phyloP scores from a whole-genome alignment of 345 rosid species.

The Dipteronia dyeriana region DNA sequence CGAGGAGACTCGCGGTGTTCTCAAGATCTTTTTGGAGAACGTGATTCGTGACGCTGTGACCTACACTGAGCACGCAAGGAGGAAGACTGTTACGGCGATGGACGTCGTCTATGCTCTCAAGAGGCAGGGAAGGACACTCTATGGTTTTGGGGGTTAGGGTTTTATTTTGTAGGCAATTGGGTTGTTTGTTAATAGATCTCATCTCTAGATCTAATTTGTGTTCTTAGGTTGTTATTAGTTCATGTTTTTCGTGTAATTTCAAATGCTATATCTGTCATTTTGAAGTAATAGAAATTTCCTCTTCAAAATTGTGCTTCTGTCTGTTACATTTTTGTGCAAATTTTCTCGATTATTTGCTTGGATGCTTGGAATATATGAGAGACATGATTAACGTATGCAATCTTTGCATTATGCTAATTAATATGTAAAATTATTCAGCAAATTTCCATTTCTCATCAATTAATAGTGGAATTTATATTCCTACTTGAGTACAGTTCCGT shows the following conservation, averaged over 20 bases:
- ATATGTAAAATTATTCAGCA: no score
- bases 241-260: neutral
- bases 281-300: neutral
- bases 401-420: no score
- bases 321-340: neutral
- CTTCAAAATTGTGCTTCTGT: neutral
- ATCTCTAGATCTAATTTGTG: conserved; percentile 13
- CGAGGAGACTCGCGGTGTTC: conserved; percentile 55
- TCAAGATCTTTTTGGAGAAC: conserved; percentile 59
- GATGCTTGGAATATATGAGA: neutral
- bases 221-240: neutral
- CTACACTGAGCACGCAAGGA: conserved; percentile 47
- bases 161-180: no score
- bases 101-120: conserved; percentile 46
- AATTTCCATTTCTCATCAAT: no score
- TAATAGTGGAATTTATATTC: no score
- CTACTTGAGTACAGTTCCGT: neutral
- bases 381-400: no score
- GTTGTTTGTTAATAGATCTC: conserved; percentile 20
- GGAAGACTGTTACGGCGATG: conserved; percentile 52
- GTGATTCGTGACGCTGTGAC: conserved; percentile 48
- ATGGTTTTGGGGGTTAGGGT: conserved; percentile 38
- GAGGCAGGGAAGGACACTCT: conserved; percentile 48
- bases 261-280: neutral
- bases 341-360: neutral